phyloP scores from a whole-genome alignment of 2,329 filamentous ascomycete species.

The Ophiostoma australiae region DNA sequence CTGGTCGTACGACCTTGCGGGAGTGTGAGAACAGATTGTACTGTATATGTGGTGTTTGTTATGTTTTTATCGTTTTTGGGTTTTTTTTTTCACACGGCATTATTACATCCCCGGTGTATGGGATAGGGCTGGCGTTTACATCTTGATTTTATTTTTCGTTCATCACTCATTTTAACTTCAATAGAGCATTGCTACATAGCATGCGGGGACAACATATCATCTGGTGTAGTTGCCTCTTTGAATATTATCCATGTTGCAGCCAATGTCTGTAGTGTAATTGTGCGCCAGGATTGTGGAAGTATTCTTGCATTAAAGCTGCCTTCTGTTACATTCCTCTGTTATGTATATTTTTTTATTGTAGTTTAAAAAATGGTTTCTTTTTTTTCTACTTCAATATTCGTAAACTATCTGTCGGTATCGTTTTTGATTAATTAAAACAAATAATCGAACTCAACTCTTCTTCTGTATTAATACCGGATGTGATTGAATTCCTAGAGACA shows the following conservation, averaged over 20 bases:
- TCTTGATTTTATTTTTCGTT: background rate
- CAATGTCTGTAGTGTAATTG: background rate
- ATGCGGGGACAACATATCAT: background rate
- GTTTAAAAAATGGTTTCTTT: too few species aligned
- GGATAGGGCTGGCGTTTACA: conserved; percentile 11
- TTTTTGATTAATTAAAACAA: too few species aligned
- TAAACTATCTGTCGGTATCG: too few species aligned
- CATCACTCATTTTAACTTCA: background rate
- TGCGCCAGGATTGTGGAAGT: too few species aligned
- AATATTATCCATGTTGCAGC: background rate
- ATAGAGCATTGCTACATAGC: background rate
- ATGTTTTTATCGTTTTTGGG: background rate
- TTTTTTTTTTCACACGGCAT: background rate
- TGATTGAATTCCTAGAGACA: too few species aligned
- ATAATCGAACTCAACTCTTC: too few species aligned
- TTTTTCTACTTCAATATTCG: too few species aligned
- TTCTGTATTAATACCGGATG: too few species aligned
- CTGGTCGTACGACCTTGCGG: conserved; percentile 67
- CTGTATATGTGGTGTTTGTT: background rate
- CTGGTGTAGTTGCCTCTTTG: background rate
- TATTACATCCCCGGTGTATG: background rate
- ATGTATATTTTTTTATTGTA: too few species aligned
- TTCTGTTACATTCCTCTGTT: too few species aligned
- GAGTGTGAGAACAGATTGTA: conserved; percentile 32
- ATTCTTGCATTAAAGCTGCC: conserved; percentile 13